Evolutionary conservation across 345 rosid genomes (phyloP), one percentile per base, ranked within the genome.

Genomic region (Euphorbia peplus): DNA sequence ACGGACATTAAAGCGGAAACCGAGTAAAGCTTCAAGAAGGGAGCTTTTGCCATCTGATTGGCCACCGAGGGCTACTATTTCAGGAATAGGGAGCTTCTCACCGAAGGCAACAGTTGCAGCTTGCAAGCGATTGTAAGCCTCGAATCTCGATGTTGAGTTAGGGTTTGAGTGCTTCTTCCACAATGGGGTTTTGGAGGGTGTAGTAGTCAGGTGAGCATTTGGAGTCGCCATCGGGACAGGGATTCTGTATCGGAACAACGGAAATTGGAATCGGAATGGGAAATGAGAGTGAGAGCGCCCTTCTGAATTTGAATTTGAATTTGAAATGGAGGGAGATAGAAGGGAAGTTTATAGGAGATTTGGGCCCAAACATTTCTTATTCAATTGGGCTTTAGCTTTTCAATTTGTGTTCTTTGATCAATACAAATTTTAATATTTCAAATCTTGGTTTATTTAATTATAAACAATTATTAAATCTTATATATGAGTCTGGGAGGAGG

Each of bases 11-110:
- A 95, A 95, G 18, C 98, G 92, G 62, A 95, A 95, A 7, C 98
- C 97, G 21, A 95, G 80, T 12, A 95, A 88, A 1, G 99, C 99
- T 74, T 91, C 99, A 5, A 95, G 90, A 8, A 95, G 96, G 51
- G 99, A 90, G 71, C 99, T 95, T 77, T 95, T 95, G 0, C 97
- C 99, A 13, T 91, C 99, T 0, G 99, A 95, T 72, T 95, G 99
- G 2, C 99, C 97, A 8, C 99, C 99, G 10, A 95, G 75, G 54
- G 96, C 98, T 1, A 95, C 98, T 16, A 95, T 95, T 80, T 95
- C 99, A 0, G 99, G 98, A 46, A 95, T 95, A 1, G 98, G 97
- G 48, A 95, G 92, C 73, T 90, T 90, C 85, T 95, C 99, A 0
- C 99, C 99, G 75, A 95, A 91, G 42, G 98, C 99, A 12, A 95